Percentiles rank a stretch among this genome's conserved stretches.
Conservation (phyloP, 169 alveolate genomes). For the Babesia ovis region DNA sequence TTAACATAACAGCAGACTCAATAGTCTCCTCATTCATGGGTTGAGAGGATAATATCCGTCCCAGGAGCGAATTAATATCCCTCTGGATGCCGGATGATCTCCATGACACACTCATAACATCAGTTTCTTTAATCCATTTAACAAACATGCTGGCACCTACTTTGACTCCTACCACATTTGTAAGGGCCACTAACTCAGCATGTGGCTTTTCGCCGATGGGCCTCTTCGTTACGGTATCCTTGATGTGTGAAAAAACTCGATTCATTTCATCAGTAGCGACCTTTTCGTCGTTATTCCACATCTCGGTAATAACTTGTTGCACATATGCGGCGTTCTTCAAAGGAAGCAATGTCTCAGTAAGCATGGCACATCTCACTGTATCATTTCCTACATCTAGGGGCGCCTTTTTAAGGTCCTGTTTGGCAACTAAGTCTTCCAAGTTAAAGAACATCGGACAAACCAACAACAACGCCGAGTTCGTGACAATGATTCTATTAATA, state of each 20-base stretch:
- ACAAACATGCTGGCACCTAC: conserved; percentile 9
- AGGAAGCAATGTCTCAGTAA: conserved; percentile 11
- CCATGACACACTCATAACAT: background rate
- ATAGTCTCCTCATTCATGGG: conserved; percentile 48
- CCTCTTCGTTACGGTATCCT: background rate
- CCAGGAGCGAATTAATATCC: conserved; percentile 36
- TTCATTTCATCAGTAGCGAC: conserved; percentile 15
- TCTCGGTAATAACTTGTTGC: conserved; percentile 14
- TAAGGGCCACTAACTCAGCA: conserved; percentile 14
- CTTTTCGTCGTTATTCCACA: conserved; percentile 47
- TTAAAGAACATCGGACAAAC: conserved; percentile 46
- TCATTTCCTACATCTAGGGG: conserved; percentile 23
- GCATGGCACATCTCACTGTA: conserved; percentile 19
- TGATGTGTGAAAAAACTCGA: background rate
- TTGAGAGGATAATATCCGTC: conserved; percentile 27
- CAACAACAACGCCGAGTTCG: conserved; percentile 36
- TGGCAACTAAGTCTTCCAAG: conserved; percentile 35
- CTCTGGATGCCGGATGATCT: conserved; percentile 39
- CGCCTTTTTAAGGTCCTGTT: conserved; percentile 39
- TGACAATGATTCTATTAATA: conserved; percentile 9
- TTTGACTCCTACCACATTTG: background rate
- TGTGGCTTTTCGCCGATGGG: conserved; percentile 27
- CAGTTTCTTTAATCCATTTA: background rate
- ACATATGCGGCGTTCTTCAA: conserved; percentile 21
- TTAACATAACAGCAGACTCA: conserved; percentile 14